phyloP scores from a whole-genome alignment of 352 stramenopile genomes.

The Globisporangium rhizosaccharum region DNA sequence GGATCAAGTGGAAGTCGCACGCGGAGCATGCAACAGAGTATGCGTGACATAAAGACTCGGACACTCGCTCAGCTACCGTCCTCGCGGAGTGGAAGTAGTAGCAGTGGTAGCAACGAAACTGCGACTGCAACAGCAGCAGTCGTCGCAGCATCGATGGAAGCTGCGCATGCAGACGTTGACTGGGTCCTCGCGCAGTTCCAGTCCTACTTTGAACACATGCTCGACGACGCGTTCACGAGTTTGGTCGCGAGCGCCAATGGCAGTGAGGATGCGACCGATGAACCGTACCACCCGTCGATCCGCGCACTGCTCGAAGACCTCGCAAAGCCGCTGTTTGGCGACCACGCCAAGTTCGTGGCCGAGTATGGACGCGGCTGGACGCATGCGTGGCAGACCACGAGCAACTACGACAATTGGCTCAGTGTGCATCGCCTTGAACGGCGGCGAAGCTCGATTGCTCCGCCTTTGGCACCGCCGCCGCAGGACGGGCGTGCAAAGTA shows the following conservation, averaged over 20 bases:
- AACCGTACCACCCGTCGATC: conserved; percentile 40
- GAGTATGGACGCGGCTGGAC: conserved; percentile 61
- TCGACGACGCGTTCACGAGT: conserved; percentile 29
- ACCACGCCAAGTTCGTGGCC: conserved; percentile 35
- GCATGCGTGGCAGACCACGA: conserved; percentile 58
- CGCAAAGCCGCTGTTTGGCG: conserved; percentile 34
- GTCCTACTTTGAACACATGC: conserved; percentile 55
- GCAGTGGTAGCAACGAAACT: background rate
- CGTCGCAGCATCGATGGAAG: conserved; percentile 10
- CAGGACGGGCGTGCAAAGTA: conserved; percentile 41
- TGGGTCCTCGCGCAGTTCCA: conserved; percentile 62
- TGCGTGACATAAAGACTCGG: background rate
- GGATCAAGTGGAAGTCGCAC: background rate
- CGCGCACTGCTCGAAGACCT: conserved; percentile 50
- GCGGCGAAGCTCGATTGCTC: conserved; percentile 19
- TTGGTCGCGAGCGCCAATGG: conserved; percentile 14
- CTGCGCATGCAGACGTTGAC: conserved; percentile 37
- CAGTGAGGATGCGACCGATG: conserved; percentile 12
- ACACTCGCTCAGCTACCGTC: background rate
- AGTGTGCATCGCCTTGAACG: conserved; percentile 23
- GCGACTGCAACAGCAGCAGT: background rate
- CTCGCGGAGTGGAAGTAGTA: too few relatives aligned
- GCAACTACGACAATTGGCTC: conserved; percentile 55
- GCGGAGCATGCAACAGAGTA: background rate
- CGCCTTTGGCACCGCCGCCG: conserved; percentile 20